Base-by-base conservation (phyloP, 192 early-diverging fungal species). In the Umbelopsis sp. region DNA sequence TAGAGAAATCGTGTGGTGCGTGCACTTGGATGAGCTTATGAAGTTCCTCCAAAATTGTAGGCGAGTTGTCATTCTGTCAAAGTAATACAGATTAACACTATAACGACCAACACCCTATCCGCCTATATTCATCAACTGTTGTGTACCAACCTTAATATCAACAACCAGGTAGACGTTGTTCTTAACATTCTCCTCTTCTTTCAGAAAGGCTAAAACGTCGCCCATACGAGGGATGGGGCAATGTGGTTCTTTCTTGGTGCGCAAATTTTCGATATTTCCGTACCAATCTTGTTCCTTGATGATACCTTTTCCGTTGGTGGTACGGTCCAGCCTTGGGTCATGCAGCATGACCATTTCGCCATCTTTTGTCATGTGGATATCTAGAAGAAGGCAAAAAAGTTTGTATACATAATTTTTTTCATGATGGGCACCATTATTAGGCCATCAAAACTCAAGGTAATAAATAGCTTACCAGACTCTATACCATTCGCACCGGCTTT, bases 281-380 rank as follows among this genome's bases (percentile, higher is more conserved):
- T 80, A 46, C 81, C 82, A 88, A 35, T 79, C 73, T 4, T 64
- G 25, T 16, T 77, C 71, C 23, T 73, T 72, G 10, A 86, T 64
- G 37, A 69, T 0, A 1, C 86, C 86, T 10, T 46, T 81, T 10
- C 86, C 84, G 27, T 82, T 77, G 0, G 84, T 86, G 1, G 83
- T 86, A 6, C 86, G 70, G 15, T 86, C 80, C 6, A 88, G 74
- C 3, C 68, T 73, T 21, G 82, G 67, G 44, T 88, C 86, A 68
- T 88, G 86, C 70, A 86, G 77, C n/a, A 88, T 73, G 49, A 86
- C 70, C 35, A 88, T 71, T 58, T 86, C 80, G n/a, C 76, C 77
- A 70, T 88, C 86, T 21, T 78, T 64, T 21, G 78, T 86, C 22
- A 83, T 44, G 45, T 81, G 84, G 37, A 88, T 82, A 67, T 88